Conservation (phyloP, 352 stramenopile species). For the Phytophthora multivora region DNA sequence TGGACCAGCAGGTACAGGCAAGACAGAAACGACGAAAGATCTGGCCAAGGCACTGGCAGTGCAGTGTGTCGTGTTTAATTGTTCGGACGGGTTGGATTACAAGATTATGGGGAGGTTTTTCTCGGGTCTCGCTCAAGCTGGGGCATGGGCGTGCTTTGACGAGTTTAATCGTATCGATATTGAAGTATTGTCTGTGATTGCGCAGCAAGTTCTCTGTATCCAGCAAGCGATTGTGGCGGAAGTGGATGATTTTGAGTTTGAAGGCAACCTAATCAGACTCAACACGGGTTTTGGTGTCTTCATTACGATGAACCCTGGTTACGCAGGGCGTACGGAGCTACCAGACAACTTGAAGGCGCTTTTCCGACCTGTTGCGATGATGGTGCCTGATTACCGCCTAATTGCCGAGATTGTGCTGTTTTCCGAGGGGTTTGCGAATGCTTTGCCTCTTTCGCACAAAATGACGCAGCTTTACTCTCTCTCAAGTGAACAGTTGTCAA, state of each 20-base stretch:
- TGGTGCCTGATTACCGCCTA: conserved; percentile 94
- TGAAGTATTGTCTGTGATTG: conserved; percentile 95
- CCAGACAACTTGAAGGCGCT: conserved; percentile 95
- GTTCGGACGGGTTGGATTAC: conserved; percentile 95
- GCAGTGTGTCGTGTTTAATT: conserved; percentile 97
- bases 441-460: conserved; percentile 92
- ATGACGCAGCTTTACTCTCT: conserved; percentile 95
- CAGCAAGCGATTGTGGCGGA: conserved; percentile 93
- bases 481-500: conserved; percentile 93
- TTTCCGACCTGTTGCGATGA: conserved; percentile 94
- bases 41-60: conserved; percentile 93
- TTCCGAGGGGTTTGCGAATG: conserved; percentile 94
- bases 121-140: conserved; percentile 92
- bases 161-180: conserved; percentile 98
- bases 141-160: conserved; percentile 96
- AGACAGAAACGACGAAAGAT: conserved; percentile 96
- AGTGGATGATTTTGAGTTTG: conserved; percentile 92
- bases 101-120: conserved; percentile 98
- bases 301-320: conserved; percentile 96
- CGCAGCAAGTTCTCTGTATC: conserved; percentile 95
- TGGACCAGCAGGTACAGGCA: conserved; percentile 93
- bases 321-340: conserved; percentile 91
- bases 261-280: conserved; percentile 91
- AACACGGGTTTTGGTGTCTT: conserved; percentile 94
- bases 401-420: conserved; percentile 96